Evolutionary conservation across 2,329 filamentous ascomycete genomes (phyloP), one percentile per base, ranked within the genome.

Genomic region (Fusarium nurragi): DNA sequence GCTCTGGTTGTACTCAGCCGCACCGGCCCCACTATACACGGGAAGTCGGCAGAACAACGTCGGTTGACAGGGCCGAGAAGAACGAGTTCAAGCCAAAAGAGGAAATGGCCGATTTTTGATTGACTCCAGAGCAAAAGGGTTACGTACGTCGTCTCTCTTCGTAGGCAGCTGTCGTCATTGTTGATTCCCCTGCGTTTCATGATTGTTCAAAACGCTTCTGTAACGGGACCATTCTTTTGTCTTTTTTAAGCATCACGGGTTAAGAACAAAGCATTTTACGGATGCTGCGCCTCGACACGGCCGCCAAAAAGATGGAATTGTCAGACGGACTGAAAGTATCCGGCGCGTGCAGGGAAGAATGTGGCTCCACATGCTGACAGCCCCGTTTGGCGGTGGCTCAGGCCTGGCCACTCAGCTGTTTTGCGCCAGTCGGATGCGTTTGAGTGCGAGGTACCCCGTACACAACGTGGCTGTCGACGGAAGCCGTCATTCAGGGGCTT

Each of bases 91-190:
- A 9, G 12, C 28, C 43, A 5, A 61, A 61, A 61, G 30, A 25
- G 32, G 49, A 56, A 61, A 26, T 39, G 19, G 7, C 49, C 49
- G 41, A 18, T 28, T 36, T 18, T 36, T n/a, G n/a, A n/a, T n/a
- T n/a, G n/a, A n/a, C n/a, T n/a, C n/a, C n/a, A n/a, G n/a, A n/a
- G n/a, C n/a, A n/a, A n/a, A n/a, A n/a, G 44, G 30, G 22, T 50
- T 58, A 44, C 54, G 39, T n/a, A 34, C 16, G 3, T 16, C 25
- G 16, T 18, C 16, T 13, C 36, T 32, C 22, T 28, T 28, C 11
- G 23, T 58, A 41, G 2, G 14, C 19, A 39, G 21, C 25, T 61
- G 37, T 56, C 49, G 58, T 61, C 56, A 61, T 54, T 23, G 13
- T n/a, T 14, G 14, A 14, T 44, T 19, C 28, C 19, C 21, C 12